A percentile compares a stretch with the other conserved stretches of the same genome.
These are phyloP conservation scores for Blastobotrys apis DNA, from an alignment of 1,139 yeast species.

Conservation along the genomic window DNA sequence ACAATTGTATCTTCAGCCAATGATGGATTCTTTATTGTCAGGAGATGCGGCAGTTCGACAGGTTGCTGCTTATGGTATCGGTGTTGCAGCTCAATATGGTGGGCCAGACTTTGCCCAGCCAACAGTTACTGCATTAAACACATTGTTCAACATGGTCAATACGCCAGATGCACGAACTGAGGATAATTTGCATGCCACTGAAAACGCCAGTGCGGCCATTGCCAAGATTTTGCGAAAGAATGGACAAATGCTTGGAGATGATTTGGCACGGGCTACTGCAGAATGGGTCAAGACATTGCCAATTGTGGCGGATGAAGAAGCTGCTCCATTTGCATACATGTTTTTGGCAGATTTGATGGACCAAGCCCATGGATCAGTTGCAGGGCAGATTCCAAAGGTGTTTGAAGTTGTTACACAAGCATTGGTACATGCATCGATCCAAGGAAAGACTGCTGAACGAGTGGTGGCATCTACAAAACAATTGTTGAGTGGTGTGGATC, in stretches of 20 bases:
- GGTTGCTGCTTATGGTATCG: slow-evolving; percentile 80
- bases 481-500: slow-evolving; percentile 44
- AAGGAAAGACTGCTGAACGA: slow-evolving; percentile 65
- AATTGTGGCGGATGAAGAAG: slow-evolving; percentile 76
- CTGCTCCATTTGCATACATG: slow-evolving; percentile 81
- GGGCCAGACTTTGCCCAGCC: slow-evolving; percentile 61
- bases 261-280: slow-evolving; percentile 57
- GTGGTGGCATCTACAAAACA: slow-evolving; percentile 54
- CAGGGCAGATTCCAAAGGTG: slow-evolving; percentile 55
- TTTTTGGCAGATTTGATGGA: slow-evolving; percentile 74
- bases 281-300: slow-evolving; percentile 86
- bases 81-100: slow-evolving; percentile 79
- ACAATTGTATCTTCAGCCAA: slow-evolving; percentile 57
- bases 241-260: slow-evolving; percentile 47
- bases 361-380: slow-evolving; percentile 59
- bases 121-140: slow-evolving; percentile 64
- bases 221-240: slow-evolving; percentile 57
- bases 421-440: slow-evolving; percentile 58
- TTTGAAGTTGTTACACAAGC: slow-evolving; percentile 78
- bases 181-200: slow-evolving; percentile 83
- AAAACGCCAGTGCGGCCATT: slow-evolving; percentile 75
- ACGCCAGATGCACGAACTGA: slow-evolving; percentile 85
- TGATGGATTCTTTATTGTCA: slow-evolving; percentile 56
- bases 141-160: slow-evolving; percentile 67
- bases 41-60: slow-evolving; percentile 74